Conservation (phyloP, 1,284 basidiomycete genomes). For the Puccinia novopanici region DNA sequence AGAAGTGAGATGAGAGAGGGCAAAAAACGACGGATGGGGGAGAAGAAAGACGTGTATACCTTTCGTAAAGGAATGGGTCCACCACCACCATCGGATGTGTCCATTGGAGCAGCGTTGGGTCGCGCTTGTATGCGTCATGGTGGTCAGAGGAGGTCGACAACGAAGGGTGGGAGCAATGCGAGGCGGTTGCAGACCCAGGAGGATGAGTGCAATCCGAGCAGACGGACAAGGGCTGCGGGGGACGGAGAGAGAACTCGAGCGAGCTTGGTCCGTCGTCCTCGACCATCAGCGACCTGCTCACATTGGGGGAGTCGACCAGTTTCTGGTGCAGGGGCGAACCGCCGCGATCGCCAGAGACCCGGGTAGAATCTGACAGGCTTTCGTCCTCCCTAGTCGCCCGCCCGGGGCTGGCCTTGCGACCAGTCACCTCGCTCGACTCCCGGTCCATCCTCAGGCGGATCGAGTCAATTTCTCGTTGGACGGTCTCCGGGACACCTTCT, state of each 20-base stretch:
- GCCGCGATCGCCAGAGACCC: background rate
- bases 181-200: too few relatives aligned
- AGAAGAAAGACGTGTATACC: background rate
- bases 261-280: background rate
- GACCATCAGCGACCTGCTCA: background rate
- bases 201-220: background rate
- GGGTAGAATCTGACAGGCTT: background rate
- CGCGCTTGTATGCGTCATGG: background rate
- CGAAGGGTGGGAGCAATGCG: too few relatives aligned
- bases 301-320: background rate
- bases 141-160: too few relatives aligned
- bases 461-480: slow-evolving; percentile 16
- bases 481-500: background rate
- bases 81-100: slow-evolving; percentile 16
- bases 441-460: too few relatives aligned
- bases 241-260: background rate
- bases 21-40: background rate
- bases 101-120: background rate
- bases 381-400: background rate
- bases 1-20: background rate
- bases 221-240: background rate
- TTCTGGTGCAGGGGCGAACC: background rate
- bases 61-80: slow-evolving; percentile 19
- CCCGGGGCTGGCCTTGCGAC: too few relatives aligned
- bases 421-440: too few relatives aligned